Conservation (phyloP, 2,329 filamentous ascomycete species). For the Cytospora schulzeri region DNA sequence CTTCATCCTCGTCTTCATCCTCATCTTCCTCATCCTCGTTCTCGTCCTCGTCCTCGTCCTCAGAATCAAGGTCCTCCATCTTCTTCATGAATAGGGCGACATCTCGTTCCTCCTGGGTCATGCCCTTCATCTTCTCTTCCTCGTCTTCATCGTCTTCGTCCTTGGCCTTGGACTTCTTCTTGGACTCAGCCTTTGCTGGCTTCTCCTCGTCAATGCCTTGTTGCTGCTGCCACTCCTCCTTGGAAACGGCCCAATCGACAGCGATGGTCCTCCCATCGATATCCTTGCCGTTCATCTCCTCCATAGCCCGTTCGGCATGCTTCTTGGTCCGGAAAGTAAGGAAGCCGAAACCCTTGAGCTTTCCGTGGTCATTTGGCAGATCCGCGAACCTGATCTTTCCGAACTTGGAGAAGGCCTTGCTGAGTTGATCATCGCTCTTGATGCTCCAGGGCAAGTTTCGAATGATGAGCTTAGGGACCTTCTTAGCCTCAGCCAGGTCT, state of each 20-base stretch:
- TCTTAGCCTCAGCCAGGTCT: conserved; percentile 60
- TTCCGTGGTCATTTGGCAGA: conserved; percentile 75
- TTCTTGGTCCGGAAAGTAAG: conserved; percentile 84
- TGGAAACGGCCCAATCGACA: conserved; percentile 97
- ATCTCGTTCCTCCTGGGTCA: conserved; percentile 43
- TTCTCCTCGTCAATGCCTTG: conserved; percentile 47
- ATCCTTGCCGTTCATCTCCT: conserved; percentile 83
- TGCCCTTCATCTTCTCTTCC: conserved; percentile 38
- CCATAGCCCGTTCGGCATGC: conserved; percentile 88
- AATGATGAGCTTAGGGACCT: conserved; percentile 78
- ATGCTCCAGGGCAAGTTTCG: conserved; percentile 96
- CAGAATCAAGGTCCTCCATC: conserved; percentile 59
- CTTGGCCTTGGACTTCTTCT: conserved; percentile 45
- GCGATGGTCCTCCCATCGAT: conserved; percentile 86
- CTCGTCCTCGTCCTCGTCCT: conserved; percentile 54
- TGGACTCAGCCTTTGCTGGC: conserved; percentile 39
- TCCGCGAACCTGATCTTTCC: conserved; percentile 90
- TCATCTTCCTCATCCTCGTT: conserved; percentile 41
- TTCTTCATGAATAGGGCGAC: conserved; percentile 61
- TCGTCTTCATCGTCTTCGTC: conserved; percentile 40
- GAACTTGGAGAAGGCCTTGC: conserved; percentile 78
- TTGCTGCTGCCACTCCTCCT: conserved; percentile 76
- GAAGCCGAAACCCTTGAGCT: conserved; percentile 88
- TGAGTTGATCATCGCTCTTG: conserved; percentile 80
- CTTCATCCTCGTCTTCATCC: conserved; percentile 40